Evolutionary conservation across 306 rosid genomes (phyloP).

Genomic region (Dicorynia guianensis): DNA sequence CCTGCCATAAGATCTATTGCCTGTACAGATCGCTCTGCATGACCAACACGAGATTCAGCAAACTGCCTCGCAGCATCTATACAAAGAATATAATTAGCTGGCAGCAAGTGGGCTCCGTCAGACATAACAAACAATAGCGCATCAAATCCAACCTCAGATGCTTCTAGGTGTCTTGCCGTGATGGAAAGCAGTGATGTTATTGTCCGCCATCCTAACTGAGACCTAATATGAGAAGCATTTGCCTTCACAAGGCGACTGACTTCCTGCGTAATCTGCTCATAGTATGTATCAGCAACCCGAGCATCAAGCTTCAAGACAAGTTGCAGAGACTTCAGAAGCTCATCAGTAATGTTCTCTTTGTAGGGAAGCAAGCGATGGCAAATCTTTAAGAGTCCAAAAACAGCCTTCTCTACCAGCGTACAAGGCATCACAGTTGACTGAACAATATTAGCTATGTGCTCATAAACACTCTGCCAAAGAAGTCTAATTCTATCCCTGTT

Average conservation of each 20-base stretch:
- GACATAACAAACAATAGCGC: conserved; percentile 83
- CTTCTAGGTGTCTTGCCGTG: conserved; percentile 93
- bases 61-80: conserved; percentile 89
- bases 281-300: conserved; percentile 92
- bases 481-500: conserved; percentile 94
- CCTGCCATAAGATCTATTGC: conserved; percentile 89
- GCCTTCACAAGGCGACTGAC: conserved; percentile 89
- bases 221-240: conserved; percentile 94
- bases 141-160: conserved; percentile 94
- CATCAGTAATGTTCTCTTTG: conserved; percentile 94
- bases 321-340: conserved; percentile 87
- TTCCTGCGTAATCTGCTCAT: conserved; percentile 95
- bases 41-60: conserved; percentile 97
- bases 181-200: conserved; percentile 81
- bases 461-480: conserved; percentile 93
- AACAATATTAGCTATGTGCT: conserved; percentile 84
- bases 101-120: conserved; percentile 85
- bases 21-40: conserved; percentile 79
- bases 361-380: conserved; percentile 98
- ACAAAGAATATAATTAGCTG: conserved; percentile 82
- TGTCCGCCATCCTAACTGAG: conserved; percentile 92
- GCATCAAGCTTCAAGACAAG: conserved; percentile 99
- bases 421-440: conserved; percentile 93
- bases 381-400: conserved; percentile 88
- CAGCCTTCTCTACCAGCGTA: conserved; percentile 93